These are phyloP conservation scores for Chrysanthemum seticuspe DNA, from an alignment of 129 eudicot genomes.

Conservation along the genomic window DNA sequence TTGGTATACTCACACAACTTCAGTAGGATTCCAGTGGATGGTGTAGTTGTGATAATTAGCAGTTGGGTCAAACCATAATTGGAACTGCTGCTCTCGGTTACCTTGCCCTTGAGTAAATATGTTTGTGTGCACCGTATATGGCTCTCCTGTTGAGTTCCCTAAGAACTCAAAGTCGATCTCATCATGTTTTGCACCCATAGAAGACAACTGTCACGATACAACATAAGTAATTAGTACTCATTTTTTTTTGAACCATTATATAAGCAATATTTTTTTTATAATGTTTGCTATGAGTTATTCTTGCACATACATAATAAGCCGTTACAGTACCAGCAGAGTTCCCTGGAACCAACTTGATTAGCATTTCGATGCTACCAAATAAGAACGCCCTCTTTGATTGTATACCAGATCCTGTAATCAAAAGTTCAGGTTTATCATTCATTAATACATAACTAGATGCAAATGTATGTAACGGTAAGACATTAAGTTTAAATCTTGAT, in stretches of 20 bases:
- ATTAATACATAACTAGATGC: no score
- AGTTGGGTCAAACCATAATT: constrained; percentile 75
- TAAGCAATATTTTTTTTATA: no score
- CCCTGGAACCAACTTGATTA: constrained; percentile 51
- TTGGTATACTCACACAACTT: constrained; percentile 45
- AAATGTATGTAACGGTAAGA: no score
- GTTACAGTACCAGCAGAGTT: constrained; percentile 72
- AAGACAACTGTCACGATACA: constrained; percentile 41
- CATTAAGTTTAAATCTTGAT: not conserved
- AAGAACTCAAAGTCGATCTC: constrained; percentile 86
- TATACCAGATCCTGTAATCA: constrained; percentile 53
- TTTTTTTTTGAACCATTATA: no score
- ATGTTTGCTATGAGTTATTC: no score
- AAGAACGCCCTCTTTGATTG: constrained; percentile 46
- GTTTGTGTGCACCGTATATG: constrained; percentile 76
- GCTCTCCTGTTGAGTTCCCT: constrained; percentile 66
- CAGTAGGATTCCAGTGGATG: constrained; percentile 65
- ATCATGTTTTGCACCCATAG: constrained; percentile 55
- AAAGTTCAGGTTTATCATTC: not conserved
- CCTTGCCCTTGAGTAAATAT: constrained; percentile 61
- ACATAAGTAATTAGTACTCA: not conserved
- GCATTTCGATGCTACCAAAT: constrained; percentile 61
- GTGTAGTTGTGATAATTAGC: constrained; percentile 71
- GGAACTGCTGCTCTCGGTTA: constrained; percentile 64
- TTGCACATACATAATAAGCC: constrained; percentile 42